Base-by-base conservation (phyloP, 225 moss, liverwort and hornwort species). In the Antitrichia curtipendula region DNA sequence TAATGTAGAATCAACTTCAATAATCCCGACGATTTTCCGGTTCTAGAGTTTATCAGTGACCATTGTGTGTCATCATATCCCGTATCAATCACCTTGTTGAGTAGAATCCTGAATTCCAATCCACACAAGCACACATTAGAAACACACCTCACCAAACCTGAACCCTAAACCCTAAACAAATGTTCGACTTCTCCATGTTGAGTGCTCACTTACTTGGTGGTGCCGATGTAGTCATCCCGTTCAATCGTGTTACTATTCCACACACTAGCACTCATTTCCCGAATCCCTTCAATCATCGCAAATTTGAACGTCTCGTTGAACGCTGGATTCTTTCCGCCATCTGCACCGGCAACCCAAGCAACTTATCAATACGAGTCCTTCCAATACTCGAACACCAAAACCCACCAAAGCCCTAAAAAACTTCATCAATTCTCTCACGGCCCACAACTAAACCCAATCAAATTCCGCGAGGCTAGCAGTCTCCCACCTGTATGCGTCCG, bases 51-150 rank as follows among this genome's bases (percentile, higher is more conserved):
- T 18, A 63, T 90, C 41, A 98, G 78, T 31, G 91, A 40, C 97
- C 98, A 98, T 53, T 93, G 86, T 9, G 95, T 85, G 83, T 96
- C 96, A 86, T 96, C 97, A 57, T 98, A 98, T 31, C 98, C 96
- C 41, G 85, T 72, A 52, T 93, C 88, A 80, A 98, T 72, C 41
- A 91, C 97, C 82, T 93, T 96, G 49, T 85, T 95, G 40, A 98
- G 83, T 45, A 93, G 78, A 72, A 98, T 93, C 91, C 98, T 98
- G 92, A 78, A 84, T 64, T 56, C 14, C 45, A 83, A 89, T 66
- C 63, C 50, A 80, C 65, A 75, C 45, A 70, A 59, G 36, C 9
- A 69, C 54, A 7, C 50, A 65, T 89, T 58, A 89, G 72, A 32
- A 73, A 53, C 65, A 54, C 53, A 50, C 54, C 73, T 52, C 74